Evolutionary conservation across 2,329 filamentous ascomycete species (phyloP).

Genomic region (Trichoderma sp.): DNA sequence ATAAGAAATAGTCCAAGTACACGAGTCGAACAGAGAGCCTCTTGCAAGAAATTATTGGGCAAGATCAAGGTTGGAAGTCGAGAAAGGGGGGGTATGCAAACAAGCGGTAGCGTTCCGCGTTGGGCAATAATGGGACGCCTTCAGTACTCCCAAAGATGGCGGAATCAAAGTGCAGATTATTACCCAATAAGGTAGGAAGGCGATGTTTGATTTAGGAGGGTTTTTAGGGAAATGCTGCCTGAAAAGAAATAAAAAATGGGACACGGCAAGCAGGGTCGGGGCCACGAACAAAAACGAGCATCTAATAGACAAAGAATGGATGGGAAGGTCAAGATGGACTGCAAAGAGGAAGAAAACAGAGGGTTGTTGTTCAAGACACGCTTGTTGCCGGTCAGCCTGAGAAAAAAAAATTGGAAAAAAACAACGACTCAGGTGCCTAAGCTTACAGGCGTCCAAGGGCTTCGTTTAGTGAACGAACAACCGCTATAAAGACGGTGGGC

Average conservation of each 20-base stretch:
- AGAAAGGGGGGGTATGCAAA: constrained; percentile 9
- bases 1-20: neutral
- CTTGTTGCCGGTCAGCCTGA: constrained; percentile 13
- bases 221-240: neutral
- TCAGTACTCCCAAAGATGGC: neutral
- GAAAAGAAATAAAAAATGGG: neutral
- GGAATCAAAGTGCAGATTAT: neutral
- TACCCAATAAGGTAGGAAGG: constrained; percentile 6
- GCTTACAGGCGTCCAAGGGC: neutral
- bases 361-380: neutral
- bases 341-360: neutral
- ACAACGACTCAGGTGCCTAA: neutral
- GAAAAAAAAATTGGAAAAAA: neutral
- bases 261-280: constrained; percentile 11
- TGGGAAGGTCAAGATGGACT: constrained; percentile 8
- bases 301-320: neutral
- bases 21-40: neutral
- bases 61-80: neutral
- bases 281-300: neutral
- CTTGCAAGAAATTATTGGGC: neutral
- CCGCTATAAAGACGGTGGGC: neutral
- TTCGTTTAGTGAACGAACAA: neutral
- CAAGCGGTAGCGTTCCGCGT: constrained; percentile 14
- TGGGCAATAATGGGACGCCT: constrained; percentile 9
- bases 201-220: neutral